Evolutionary conservation across 495 filamentous ascomycete genomes (phyloP).

Genomic region (Hyphodiscus hymeniophilus): DNA sequence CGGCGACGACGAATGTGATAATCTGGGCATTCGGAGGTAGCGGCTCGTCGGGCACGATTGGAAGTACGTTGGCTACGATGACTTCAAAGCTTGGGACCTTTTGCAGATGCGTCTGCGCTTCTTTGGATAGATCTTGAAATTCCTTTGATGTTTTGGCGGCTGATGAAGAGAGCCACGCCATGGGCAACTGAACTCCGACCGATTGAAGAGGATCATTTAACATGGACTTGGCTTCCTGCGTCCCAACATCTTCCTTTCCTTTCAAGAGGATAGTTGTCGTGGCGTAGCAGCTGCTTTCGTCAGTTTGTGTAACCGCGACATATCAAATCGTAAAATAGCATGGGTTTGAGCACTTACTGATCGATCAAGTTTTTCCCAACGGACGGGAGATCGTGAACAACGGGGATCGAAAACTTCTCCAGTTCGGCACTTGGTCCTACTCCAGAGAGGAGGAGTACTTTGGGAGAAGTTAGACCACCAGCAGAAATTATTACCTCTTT

Average conservation of each 20-base stretch:
- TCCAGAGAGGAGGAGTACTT: conserved; percentile 65
- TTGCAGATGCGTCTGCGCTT: not conserved
- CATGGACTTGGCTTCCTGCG: not conserved
- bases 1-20: not conserved
- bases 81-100: not conserved
- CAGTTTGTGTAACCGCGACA: no score
- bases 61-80: not conserved
- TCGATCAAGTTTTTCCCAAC: conserved; percentile 52
- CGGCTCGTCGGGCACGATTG: not conserved
- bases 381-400: conserved; percentile 36
- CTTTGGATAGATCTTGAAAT: not conserved
- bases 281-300: no score
- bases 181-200: not conserved
- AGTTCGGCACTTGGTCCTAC: conserved; percentile 53
- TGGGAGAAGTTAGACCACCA: conserved; percentile 45
- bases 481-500: conserved; percentile 51
- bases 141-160: not conserved
- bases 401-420: conserved; percentile 35
- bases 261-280: not conserved
- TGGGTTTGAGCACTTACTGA: no score
- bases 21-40: not conserved
- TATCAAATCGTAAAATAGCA: no score
- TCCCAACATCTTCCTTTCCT: not conserved
- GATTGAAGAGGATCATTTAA: not conserved
- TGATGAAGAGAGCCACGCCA: not conserved